Conservation (phyloP, 352 stramenopile species). For the Globisporangium camurandrum region DNA sequence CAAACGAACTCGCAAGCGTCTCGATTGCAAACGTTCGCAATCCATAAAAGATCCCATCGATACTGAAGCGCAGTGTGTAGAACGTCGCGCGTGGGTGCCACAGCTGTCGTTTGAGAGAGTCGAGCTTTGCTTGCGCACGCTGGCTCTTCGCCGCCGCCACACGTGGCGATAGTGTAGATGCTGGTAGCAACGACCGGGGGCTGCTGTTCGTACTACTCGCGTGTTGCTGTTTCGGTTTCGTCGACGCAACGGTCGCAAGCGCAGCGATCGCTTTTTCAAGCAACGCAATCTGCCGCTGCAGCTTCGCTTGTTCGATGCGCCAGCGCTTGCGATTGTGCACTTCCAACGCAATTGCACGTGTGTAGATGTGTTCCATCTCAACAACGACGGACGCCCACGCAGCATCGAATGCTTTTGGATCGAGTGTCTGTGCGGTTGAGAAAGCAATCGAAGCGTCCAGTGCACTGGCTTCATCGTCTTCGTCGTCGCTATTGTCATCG, state of each 20-base stretch:
- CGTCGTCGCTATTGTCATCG: slow-evolving; percentile 20
- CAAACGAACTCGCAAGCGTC: slow-evolving; percentile 47
- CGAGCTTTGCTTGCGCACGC: slow-evolving; percentile 63
- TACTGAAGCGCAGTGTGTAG: slow-evolving; percentile 71
- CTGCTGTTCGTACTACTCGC: slow-evolving; percentile 26
- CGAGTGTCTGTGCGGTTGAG: slow-evolving; percentile 21
- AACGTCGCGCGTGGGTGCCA: slow-evolving; percentile 68
- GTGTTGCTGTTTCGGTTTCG: slow-evolving; percentile 37
- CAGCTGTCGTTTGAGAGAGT: slow-evolving; percentile 53
- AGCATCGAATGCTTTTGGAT: slow-evolving; percentile 31
- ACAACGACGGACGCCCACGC: slow-evolving; percentile 44
- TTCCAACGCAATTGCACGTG: slow-evolving; percentile 30
- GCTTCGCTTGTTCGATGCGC: slow-evolving; percentile 53
- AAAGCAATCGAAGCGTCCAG: too few species aligned
- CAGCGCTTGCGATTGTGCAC: slow-evolving; percentile 38
- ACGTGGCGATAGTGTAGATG: slow-evolving; percentile 1
- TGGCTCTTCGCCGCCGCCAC: slow-evolving; percentile 37
- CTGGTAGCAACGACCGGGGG: slow-evolving; percentile 13
- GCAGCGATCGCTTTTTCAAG: slow-evolving; percentile 65
- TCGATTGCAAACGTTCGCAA: slow-evolving; percentile 67
- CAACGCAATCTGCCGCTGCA: slow-evolving; percentile 59
- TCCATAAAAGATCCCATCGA: slow-evolving; percentile 75
- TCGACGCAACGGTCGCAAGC: slow-evolving; percentile 43
- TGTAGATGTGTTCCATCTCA: slow-evolving; percentile 43
- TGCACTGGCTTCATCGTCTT: slow-evolving; percentile 19